Evolutionary conservation across 495 filamentous ascomycete genomes (phyloP).

Genomic region (Penicillium subrubescens): DNA sequence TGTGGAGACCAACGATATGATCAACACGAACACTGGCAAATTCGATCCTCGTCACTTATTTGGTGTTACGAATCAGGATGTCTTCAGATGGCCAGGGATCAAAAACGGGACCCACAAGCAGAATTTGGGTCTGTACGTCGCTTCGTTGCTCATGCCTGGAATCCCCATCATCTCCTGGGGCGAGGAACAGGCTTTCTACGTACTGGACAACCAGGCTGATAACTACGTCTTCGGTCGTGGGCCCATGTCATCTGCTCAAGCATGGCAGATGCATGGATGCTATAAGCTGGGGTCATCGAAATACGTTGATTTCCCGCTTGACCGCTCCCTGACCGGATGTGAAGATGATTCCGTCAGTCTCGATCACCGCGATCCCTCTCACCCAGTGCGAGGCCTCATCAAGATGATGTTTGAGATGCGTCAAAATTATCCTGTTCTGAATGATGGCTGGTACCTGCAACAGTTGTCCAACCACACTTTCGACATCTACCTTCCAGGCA

Average conservation of each 20-base stretch:
- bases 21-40: constrained; percentile 52
- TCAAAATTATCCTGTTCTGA: constrained; percentile 47
- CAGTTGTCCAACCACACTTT: constrained; percentile 46
- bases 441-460: constrained; percentile 48
- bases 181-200: constrained; percentile 56
- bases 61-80: constrained; percentile 55
- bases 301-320: constrained; percentile 48
- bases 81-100: constrained; percentile 55
- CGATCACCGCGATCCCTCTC: constrained; percentile 55
- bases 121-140: constrained; percentile 48
- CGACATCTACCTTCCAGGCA: constrained; percentile 49
- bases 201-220: constrained; percentile 50
- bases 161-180: constrained; percentile 53
- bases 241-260: constrained; percentile 50
- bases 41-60: constrained; percentile 56
- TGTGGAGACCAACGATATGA: constrained; percentile 46
- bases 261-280: constrained; percentile 57
- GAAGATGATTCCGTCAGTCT: constrained; percentile 51
- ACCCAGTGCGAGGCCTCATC: constrained; percentile 51
- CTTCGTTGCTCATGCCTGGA: constrained; percentile 49
- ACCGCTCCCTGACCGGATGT: constrained; percentile 45
- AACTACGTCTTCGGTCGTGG: constrained; percentile 54
- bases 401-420: constrained; percentile 53
- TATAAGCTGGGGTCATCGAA: constrained; percentile 49
- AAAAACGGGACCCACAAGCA: constrained; percentile 49